A percentile compares a stretch with the other conserved stretches of the same genome.
Conservation (phyloP, 108 stramenopile species). For the Pelagomonas calceolata region DNA sequence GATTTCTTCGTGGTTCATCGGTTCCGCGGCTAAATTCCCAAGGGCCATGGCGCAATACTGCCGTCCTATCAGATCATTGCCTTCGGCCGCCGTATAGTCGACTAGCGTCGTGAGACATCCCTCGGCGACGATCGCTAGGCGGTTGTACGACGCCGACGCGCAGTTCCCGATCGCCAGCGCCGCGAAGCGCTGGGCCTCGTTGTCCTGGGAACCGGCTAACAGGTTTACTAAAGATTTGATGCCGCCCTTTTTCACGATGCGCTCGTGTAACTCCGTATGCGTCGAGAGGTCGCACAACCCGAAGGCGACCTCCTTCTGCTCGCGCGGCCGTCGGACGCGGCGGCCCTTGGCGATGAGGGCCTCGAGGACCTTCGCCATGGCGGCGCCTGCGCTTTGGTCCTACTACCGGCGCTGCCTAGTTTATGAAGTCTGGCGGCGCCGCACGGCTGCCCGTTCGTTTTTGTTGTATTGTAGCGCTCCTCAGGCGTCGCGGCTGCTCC, state of each 20-base stretch:
- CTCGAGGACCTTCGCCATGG: slow-evolving; percentile 66
- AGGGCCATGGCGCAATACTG: slow-evolving; percentile 70
- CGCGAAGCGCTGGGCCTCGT: slow-evolving; percentile 69
- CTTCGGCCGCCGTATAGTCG: slow-evolving; percentile 34
- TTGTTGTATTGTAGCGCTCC: no score
- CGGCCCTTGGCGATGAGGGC: slow-evolving; percentile 69
- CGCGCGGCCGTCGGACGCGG: slow-evolving; percentile 48
- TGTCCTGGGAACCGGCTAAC: slow-evolving; percentile 43
- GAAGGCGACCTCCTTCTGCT: slow-evolving; percentile 71
- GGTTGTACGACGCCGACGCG: slow-evolving; percentile 51
- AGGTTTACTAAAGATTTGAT: slow-evolving; percentile 50
- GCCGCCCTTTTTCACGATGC: slow-evolving; percentile 66
- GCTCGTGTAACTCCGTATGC: slow-evolving; percentile 45
- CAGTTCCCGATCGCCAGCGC: slow-evolving; percentile 67
- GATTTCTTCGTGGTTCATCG: slow-evolving; percentile 59
- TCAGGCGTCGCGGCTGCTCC: no score
- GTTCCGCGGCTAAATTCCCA: slow-evolving; percentile 66
- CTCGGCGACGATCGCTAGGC: slow-evolving; percentile 48
- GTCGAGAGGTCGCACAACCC: slow-evolving; percentile 70
- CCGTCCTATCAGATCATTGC: slow-evolving; percentile 41
- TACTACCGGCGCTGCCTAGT: no score
- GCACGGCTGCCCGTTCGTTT: no score
- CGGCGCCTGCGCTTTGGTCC: no score
- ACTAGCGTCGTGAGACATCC: slow-evolving; percentile 30
- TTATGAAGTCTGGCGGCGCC: no score